These are phyloP conservation scores for Strobilomyces echinocephalus DNA, from an alignment of 768 basidiomycete genomes.

Conservation along the genomic window DNA sequence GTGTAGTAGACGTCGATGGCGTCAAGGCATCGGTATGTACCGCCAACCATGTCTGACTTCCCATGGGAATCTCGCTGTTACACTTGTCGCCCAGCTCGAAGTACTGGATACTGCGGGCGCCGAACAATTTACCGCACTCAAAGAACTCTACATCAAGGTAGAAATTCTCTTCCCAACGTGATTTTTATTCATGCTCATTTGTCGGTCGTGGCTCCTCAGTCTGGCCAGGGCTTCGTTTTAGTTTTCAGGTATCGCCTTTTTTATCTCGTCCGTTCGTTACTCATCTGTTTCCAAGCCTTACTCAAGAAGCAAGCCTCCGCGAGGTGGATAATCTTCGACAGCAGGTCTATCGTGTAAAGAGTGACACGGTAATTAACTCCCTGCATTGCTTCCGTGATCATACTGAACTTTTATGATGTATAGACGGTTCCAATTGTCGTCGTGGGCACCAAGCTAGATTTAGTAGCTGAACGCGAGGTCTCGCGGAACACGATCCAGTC, in stretches of 20 bases:
- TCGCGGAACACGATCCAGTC: constrained; percentile 57
- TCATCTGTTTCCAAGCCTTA: constrained; percentile 47
- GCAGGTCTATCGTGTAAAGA: constrained; percentile 78
- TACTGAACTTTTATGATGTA: constrained; percentile 6
- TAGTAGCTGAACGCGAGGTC: constrained; percentile 77
- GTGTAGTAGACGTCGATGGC: constrained; percentile 61
- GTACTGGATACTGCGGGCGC: constrained; percentile 80
- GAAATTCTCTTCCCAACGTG: not conserved
- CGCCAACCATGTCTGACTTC: constrained; percentile 1
- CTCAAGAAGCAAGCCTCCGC: constrained; percentile 73
- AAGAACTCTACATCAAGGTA: constrained; percentile 80
- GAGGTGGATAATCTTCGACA: constrained; percentile 78
- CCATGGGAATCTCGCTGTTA: constrained; percentile 12
- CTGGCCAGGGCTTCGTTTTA: constrained; percentile 72
- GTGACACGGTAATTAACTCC: constrained; percentile 47
- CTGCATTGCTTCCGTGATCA: not conserved
- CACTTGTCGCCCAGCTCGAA: constrained; percentile 51
- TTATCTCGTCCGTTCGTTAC: not conserved
- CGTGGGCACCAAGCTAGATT: constrained; percentile 82
- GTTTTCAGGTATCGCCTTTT: constrained; percentile 62
- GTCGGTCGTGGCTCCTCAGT: constrained; percentile 32
- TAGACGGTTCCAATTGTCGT: constrained; percentile 75
- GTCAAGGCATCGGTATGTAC: constrained; percentile 47
- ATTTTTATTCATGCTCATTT: not conserved
- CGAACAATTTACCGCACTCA: constrained; percentile 79